These are phyloP conservation scores for Apiotrichum gamsii DNA, from an alignment of 1,284 basidiomycete genomes.

Conservation along the genomic window DNA sequence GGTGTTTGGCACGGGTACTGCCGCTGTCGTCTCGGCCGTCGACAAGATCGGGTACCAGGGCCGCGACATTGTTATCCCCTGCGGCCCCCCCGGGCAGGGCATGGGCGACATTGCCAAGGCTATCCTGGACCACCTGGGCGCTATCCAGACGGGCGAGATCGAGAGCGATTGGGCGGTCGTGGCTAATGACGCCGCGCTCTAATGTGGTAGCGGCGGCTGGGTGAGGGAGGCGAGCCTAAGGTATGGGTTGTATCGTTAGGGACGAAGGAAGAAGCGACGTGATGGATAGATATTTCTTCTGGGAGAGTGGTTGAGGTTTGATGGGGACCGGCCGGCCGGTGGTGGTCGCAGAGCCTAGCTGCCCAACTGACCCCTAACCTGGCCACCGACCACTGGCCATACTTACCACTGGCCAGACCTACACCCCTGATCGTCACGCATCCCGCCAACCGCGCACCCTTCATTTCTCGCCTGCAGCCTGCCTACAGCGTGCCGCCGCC, in stretches of 20 bases:
- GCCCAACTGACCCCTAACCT: too few species aligned
- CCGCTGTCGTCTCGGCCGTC: constrained; percentile 76
- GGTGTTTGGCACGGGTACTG: constrained; percentile 90
- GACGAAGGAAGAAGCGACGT: not conserved
- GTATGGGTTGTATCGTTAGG: too few species aligned
- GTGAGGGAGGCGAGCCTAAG: not conserved
- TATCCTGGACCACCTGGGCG: constrained; percentile 77
- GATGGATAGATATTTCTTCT: too few species aligned
- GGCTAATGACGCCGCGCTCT: constrained; percentile 25
- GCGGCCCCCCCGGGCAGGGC: constrained; percentile 63
- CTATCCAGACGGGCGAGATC: constrained; percentile 81
- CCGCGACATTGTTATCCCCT: constrained; percentile 75
- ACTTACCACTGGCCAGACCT: too few species aligned
- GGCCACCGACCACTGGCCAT: too few species aligned
- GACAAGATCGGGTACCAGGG: constrained; percentile 82
- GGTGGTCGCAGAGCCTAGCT: too few species aligned
- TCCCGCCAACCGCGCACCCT: too few species aligned
- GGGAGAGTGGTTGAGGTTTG: too few species aligned
- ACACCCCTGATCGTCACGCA: too few species aligned
- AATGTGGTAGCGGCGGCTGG: not conserved
- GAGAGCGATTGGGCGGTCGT: constrained; percentile 66
- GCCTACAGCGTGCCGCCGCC: too few species aligned
- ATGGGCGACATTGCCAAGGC: constrained; percentile 79
- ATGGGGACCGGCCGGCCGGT: too few species aligned
- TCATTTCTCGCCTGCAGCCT: too few species aligned